phyloP scores from a whole-genome alignment of 1,284 basidiomycete species.

The Ustilago curta region DNA sequence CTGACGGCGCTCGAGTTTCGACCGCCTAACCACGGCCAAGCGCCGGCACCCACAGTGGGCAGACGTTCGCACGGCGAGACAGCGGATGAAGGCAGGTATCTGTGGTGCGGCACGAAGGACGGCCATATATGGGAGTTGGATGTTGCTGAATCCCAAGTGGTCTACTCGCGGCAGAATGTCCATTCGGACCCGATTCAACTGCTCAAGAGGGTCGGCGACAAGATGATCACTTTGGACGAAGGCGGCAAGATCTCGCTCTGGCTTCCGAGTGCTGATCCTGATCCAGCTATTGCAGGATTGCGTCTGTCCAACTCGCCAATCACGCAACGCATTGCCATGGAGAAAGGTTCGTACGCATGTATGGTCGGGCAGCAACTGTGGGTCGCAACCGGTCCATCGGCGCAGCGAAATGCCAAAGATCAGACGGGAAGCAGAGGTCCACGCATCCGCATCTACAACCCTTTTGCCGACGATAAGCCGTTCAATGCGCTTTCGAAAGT shows the following conservation, averaged over 20 bases:
- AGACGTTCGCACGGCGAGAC: slow-evolving; percentile 42
- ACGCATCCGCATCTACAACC: slow-evolving; percentile 64
- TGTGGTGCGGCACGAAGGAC: slow-evolving; percentile 65
- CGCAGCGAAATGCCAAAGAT: slow-evolving; percentile 27
- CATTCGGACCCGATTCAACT: slow-evolving; percentile 59
- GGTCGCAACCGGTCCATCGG: slow-evolving; percentile 48
- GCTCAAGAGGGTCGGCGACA: slow-evolving; percentile 54
- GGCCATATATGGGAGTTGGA: slow-evolving; percentile 66
- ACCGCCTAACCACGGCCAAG: slow-evolving; percentile 39
- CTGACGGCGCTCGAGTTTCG: slow-evolving; percentile 53
- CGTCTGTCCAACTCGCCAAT: slow-evolving; percentile 54
- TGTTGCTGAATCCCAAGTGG: slow-evolving; percentile 44
- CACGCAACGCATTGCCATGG: slow-evolving; percentile 63
- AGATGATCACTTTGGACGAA: slow-evolving; percentile 64
- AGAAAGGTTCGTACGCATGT: slow-evolving; percentile 53
- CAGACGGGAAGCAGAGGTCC: slow-evolving; percentile 38
- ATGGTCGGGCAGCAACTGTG: slow-evolving; percentile 64
- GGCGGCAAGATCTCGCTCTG: slow-evolving; percentile 66
- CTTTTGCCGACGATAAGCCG: slow-evolving; percentile 60
- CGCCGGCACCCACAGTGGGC: slow-evolving; percentile 23
- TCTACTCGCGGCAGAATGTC: slow-evolving; percentile 43
- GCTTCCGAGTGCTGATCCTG: slow-evolving; percentile 42
- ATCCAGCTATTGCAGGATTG: slow-evolving; percentile 33
- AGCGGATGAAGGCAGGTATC: slow-evolving; percentile 53
- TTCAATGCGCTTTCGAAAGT: slow-evolving; percentile 65